phyloP scores from a whole-genome alignment of 306 rosid genomes.

The Abrus precatorius region DNA sequence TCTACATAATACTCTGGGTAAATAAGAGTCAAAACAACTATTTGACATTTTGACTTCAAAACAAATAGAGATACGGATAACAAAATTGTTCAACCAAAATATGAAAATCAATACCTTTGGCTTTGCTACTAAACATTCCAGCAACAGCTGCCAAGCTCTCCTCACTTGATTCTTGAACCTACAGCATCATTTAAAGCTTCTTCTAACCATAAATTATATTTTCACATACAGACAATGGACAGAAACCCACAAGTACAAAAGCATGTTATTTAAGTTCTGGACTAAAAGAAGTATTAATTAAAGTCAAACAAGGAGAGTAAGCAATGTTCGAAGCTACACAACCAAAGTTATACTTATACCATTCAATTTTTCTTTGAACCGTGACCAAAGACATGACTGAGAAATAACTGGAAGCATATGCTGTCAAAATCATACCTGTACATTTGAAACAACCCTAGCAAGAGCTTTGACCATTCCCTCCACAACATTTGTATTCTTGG shows the following conservation, averaged over 20 bases:
- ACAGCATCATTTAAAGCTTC: conserved; percentile 45
- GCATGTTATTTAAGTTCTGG: conserved; percentile 28
- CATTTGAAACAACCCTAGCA: conserved; percentile 88
- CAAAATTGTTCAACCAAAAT: conserved; percentile 27
- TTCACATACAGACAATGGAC: conserved; percentile 30
- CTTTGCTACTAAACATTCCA: conserved; percentile 99
- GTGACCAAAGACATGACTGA: conserved; percentile 5
- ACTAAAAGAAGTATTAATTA: conserved; percentile 23
- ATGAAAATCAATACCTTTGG: conserved; percentile 78
- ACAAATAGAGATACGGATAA: conserved; percentile 19
- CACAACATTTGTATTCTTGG: conserved; percentile 93
- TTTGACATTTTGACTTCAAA: conserved; percentile 3
- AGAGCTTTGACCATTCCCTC: conserved; percentile 98
- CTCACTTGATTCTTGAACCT: conserved; percentile 92
- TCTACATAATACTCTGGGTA: neutral
- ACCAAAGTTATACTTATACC: neutral
- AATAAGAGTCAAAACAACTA: conserved; percentile 24
- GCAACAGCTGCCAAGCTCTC: conserved; percentile 99
- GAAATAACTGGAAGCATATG: conserved; percentile 21
- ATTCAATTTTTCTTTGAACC: conserved; percentile 38
- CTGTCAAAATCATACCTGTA: conserved; percentile 72
- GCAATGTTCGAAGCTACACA: conserved; percentile 37
- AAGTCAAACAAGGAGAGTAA: conserved; percentile 34
- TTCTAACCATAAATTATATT: conserved; percentile 33
- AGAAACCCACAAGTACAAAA: neutral